phyloP scores from a whole-genome alignment of 371 early-diverging fungal genomes.

The Mucor lusitanicus region DNA sequence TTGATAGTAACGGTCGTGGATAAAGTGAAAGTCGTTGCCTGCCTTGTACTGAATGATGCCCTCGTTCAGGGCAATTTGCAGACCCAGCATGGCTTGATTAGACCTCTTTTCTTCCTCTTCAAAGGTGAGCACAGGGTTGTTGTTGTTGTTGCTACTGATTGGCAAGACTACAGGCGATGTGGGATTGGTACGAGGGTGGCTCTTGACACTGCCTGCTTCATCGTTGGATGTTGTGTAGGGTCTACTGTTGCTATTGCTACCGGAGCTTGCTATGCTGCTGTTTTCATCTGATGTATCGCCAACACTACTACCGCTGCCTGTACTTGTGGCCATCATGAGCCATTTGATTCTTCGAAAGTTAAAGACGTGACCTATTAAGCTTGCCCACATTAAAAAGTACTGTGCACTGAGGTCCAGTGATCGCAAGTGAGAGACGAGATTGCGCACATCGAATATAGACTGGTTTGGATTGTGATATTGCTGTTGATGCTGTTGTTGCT shows the following conservation, averaged over 20 bases:
- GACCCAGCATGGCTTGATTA: constrained; percentile 34
- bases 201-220: not conserved
- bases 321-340: constrained; percentile 28
- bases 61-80: constrained; percentile 42
- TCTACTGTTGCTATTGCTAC: not conserved
- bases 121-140: not conserved
- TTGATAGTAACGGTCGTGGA: constrained; percentile 47
- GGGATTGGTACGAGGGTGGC: not conserved
- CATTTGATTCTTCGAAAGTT: constrained; percentile 42
- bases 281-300: constrained; percentile 14
- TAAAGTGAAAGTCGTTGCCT: constrained; percentile 42
- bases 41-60: constrained; percentile 38
- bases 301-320: constrained; percentile 1
- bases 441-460: constrained; percentile 33
- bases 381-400: constrained; percentile 46
- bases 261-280: not conserved
- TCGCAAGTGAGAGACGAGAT: constrained; percentile 37
- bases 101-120: constrained; percentile 14
- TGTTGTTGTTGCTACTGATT: too few species aligned
- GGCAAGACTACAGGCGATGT: not conserved
- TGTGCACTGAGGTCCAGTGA: constrained; percentile 37
- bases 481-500: not conserved
- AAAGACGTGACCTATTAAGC: constrained; percentile 39
- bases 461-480: not conserved
- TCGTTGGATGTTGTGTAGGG: not conserved